Conservation (phyloP, 768 basidiomycete species). For the Termitomyces sp. region DNA sequence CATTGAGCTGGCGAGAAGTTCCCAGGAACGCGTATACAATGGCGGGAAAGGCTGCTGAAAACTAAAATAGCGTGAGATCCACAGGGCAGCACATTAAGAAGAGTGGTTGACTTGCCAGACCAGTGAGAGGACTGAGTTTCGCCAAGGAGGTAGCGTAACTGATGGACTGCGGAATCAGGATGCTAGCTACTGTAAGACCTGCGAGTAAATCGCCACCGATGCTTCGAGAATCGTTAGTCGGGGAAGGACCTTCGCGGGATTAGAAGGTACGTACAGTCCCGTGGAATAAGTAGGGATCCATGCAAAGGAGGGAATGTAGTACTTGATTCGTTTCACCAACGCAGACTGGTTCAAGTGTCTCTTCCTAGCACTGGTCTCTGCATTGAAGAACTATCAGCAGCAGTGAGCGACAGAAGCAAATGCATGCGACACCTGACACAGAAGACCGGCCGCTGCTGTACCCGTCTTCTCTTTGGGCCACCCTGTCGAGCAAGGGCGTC, state of each 20-base stretch:
- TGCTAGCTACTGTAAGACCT: constrained; percentile 79
- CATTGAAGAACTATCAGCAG: neutral
- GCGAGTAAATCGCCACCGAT: constrained; percentile 64
- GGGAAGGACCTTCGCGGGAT: neutral
- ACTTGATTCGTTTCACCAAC: constrained; percentile 47
- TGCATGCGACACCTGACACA: constrained; percentile 14
- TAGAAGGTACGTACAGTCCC: constrained; percentile 44
- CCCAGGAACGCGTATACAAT: constrained; percentile 90
- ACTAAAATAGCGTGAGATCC: constrained; percentile 32
- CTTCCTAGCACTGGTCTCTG: neutral
- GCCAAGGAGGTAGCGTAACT: constrained; percentile 90
- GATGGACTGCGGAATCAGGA: constrained; percentile 84
- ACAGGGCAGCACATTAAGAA: neutral
- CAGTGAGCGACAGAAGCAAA: neutral
- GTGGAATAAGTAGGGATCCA: constrained; percentile 79
- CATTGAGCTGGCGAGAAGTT: constrained; percentile 74
- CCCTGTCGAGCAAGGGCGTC: constrained; percentile 26
- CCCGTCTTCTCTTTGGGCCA: constrained; percentile 14
- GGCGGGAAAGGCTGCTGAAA: constrained; percentile 80
- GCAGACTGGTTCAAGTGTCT: constrained; percentile 21
- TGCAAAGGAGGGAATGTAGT: constrained; percentile 70
- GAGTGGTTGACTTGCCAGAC: constrained; percentile 52
- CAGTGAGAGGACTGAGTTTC: constrained; percentile 77
- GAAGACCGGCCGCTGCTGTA: constrained; percentile 22
- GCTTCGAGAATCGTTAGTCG: constrained; percentile 14